Conservation (phyloP, 2,329 filamentous ascomycete genomes). For the Scopulariopsis brevicaulis region DNA sequence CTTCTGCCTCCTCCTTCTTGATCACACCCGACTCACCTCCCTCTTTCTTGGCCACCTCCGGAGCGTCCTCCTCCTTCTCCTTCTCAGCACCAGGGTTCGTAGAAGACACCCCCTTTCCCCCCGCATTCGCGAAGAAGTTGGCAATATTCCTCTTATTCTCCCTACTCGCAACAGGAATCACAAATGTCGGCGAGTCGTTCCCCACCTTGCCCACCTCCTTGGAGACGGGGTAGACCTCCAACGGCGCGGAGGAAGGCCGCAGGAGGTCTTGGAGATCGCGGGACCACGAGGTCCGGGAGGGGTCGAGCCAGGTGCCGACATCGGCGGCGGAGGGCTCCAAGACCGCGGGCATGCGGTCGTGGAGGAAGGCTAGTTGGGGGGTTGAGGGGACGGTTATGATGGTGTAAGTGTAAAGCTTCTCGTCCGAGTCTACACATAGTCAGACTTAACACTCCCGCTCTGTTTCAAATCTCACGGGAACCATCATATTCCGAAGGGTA, state of each 20-base stretch:
- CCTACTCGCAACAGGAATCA: slow-evolving; percentile 71
- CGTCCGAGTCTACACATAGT: slow-evolving; percentile 34
- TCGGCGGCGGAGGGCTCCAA: slow-evolving; percentile 63
- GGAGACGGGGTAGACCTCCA: slow-evolving; percentile 78
- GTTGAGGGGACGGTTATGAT: slow-evolving; percentile 89
- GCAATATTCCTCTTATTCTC: slow-evolving; percentile 91
- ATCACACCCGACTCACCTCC: neutral
- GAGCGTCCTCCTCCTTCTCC: neutral
- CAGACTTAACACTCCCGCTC: neutral
- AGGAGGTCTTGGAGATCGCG: slow-evolving; percentile 66
- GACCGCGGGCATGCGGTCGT: slow-evolving; percentile 93
- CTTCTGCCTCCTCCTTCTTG: neutral
- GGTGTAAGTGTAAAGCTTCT: slow-evolving; percentile 78
- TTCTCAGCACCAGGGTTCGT: neutral
- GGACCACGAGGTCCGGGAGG: slow-evolving; percentile 59
- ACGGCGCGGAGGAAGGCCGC: slow-evolving; percentile 65
- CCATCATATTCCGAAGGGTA: too few relatives aligned
- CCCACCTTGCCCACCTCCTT: slow-evolving; percentile 92
- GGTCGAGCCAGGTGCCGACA: slow-evolving; percentile 70
- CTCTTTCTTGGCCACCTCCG: neutral
- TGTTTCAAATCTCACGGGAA: neutral
- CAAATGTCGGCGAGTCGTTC: slow-evolving; percentile 75
- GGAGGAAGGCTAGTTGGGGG: slow-evolving; percentile 71
- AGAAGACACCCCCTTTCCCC: slow-evolving; percentile 3
- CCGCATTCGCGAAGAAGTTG: slow-evolving; percentile 69